phyloP scores from a whole-genome alignment of 352 stramenopile species.

The Phytophthora multivora region DNA sequence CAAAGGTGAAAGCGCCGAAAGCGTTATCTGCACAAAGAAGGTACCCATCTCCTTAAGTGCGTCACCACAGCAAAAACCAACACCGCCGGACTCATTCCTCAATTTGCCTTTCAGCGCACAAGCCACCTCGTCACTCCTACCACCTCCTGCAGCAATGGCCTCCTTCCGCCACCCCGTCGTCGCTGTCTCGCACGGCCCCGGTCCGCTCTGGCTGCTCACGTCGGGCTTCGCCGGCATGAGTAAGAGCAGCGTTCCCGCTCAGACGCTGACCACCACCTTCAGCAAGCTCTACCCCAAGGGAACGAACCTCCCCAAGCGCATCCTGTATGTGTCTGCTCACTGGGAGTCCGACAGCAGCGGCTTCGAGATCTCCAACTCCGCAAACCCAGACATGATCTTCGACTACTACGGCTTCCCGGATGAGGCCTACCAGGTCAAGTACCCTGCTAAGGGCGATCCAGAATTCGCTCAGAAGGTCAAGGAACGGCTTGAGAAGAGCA shows the following conservation, averaged over 20 bases:
- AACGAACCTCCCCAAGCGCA: slow-evolving; percentile 55
- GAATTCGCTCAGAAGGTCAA: slow-evolving; percentile 74
- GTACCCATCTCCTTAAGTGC: background rate
- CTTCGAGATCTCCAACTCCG: slow-evolving; percentile 57
- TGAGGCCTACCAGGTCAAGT: slow-evolving; percentile 87
- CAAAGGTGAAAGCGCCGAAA: background rate
- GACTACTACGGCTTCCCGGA: slow-evolving; percentile 92
- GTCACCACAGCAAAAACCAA: background rate
- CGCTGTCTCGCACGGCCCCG: slow-evolving; percentile 58
- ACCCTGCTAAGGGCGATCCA: slow-evolving; percentile 76
- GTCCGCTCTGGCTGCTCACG: slow-evolving; percentile 56
- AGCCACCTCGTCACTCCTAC: background rate
- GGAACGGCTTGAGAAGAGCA: slow-evolving; percentile 47
- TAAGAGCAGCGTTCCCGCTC: slow-evolving; percentile 26
- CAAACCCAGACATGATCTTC: slow-evolving; percentile 72
- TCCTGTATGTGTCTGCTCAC: slow-evolving; percentile 89
- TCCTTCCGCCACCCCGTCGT: slow-evolving; percentile 42
- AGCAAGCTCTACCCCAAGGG: slow-evolving; percentile 42
- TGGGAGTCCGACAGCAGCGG: slow-evolving; percentile 64
- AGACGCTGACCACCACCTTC: slow-evolving; percentile 36
- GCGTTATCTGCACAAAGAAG: slow-evolving; percentile 11
- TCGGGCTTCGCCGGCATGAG: slow-evolving; percentile 41
- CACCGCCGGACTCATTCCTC: slow-evolving; percentile 22
- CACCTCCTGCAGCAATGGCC: slow-evolving; percentile 7
- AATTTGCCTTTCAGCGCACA: slow-evolving; percentile 11